phyloP scores from a whole-genome alignment of 345 rosid genomes.

The Sisymbrium altissimum region DNA sequence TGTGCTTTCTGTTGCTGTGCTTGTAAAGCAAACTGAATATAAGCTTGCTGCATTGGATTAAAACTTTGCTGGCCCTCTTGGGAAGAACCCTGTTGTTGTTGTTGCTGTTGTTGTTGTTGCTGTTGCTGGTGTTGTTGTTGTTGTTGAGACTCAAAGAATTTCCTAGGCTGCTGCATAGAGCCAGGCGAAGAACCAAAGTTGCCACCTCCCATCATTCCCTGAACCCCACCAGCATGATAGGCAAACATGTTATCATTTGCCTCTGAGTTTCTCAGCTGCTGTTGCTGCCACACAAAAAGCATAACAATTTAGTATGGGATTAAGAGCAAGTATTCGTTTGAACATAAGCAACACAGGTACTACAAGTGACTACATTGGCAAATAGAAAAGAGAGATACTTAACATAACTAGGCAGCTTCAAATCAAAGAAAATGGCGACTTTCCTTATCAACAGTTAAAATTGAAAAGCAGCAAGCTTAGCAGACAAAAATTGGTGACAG shows the following conservation, averaged over 20 bases:
- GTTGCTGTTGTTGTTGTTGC: slow-evolving; percentile 53
- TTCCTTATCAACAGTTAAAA: slow-evolving; percentile 12
- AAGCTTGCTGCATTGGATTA: slow-evolving; percentile 84
- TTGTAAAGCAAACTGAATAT: slow-evolving; percentile 72
- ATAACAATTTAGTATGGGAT: too few relatives aligned
- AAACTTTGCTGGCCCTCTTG: slow-evolving; percentile 74
- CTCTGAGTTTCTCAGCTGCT: slow-evolving; percentile 63
- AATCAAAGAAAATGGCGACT: not conserved
- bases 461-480: not conserved
- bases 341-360: not conserved
- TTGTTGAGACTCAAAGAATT: slow-evolving; percentile 71
- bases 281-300: slow-evolving; percentile 45
- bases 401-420: slow-evolving; percentile 7
- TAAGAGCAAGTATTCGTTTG: not conserved
- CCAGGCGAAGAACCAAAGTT: slow-evolving; percentile 60
- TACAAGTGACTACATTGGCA: not conserved
- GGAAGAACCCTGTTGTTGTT: slow-evolving; percentile 46
- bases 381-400: not conserved
- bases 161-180: slow-evolving; percentile 81
- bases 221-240: slow-evolving; percentile 71
- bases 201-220: slow-evolving; percentile 69
- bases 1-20: slow-evolving; percentile 75
- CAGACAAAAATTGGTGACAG: not conserved
- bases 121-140: slow-evolving; percentile 48
- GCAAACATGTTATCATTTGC: slow-evolving; percentile 70